Conservation (phyloP, 441 rosid genomes). For the Kokia cookei region DNA sequence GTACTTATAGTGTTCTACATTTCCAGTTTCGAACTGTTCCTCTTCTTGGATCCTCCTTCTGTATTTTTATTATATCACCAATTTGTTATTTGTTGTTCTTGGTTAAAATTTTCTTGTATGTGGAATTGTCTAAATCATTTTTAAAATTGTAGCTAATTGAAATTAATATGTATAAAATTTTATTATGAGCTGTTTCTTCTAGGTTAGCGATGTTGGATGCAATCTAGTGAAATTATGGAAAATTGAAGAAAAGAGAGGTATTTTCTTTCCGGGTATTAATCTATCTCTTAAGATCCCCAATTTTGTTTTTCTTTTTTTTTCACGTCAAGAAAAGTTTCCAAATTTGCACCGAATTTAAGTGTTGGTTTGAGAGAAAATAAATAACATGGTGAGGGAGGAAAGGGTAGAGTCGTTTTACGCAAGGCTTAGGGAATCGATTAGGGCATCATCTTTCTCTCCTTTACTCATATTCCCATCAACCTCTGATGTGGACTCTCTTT, state of each 20-base stretch:
- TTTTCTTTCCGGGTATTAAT: background rate
- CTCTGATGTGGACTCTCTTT: conserved; percentile 83
- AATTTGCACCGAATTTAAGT: background rate
- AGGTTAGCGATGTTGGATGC: background rate
- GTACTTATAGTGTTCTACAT: background rate
- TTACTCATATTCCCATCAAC: conserved; percentile 85
- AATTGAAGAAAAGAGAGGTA: background rate
- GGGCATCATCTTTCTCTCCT: conserved; percentile 48
- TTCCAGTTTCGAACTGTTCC: background rate
- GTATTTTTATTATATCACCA: background rate
- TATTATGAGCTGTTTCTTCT: background rate
- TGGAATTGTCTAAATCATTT: background rate
- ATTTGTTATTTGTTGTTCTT: background rate
- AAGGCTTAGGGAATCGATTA: conserved; percentile 65
- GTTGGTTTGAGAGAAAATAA: background rate
- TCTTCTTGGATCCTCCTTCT: background rate
- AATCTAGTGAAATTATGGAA: background rate
- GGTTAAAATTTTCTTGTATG: background rate
- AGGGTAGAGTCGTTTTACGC: conserved; percentile 60
- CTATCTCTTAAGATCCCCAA: background rate
- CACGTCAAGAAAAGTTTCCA: background rate
- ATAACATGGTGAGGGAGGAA: conserved; percentile 73
- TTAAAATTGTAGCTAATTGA: background rate
- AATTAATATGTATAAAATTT: background rate
- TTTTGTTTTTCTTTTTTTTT: background rate